Percentiles rank a stretch among this genome's conserved stretches.
phyloP scores from a whole-genome alignment of 805 yeast genomes.

The Wickerhamomyces pijperi region DNA sequence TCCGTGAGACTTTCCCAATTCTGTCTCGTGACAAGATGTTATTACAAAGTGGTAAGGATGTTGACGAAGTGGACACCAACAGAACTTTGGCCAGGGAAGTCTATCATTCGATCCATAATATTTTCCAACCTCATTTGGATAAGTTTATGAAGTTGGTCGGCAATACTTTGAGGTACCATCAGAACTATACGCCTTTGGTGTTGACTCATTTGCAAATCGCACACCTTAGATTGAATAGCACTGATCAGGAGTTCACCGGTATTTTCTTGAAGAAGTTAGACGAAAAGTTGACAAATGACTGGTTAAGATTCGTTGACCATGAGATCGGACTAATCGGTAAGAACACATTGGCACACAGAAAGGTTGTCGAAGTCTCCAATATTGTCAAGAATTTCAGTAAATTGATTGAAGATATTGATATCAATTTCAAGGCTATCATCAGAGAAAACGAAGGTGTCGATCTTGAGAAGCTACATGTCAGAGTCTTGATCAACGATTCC shows the following conservation, averaged over 20 bases:
- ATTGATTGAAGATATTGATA: conserved; percentile 30
- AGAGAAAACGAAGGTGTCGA: conserved; percentile 6
- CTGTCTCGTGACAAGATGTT: background rate
- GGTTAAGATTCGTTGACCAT: conserved; percentile 49
- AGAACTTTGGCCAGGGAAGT: conserved; percentile 36
- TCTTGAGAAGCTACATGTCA: conserved; percentile 10
- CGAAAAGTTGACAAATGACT: conserved; percentile 39
- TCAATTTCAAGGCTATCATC: conserved; percentile 5
- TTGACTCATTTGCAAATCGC: conserved; percentile 31
- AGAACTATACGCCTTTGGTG: conserved; percentile 31
- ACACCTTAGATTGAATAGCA: conserved; percentile 26
- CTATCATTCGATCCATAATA: conserved; percentile 30
- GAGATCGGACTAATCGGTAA: conserved; percentile 38
- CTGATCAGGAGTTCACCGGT: conserved; percentile 56
- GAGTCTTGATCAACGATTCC: conserved; percentile 17
- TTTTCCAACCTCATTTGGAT: conserved; percentile 30
- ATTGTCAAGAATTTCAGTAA: conserved; percentile 37
- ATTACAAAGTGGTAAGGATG: conserved; percentile 1
- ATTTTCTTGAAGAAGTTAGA: conserved; percentile 37
- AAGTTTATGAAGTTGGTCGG: conserved; percentile 21
- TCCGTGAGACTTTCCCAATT: conserved; percentile 17
- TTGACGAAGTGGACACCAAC: conserved; percentile 31
- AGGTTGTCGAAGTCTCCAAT: conserved; percentile 30
- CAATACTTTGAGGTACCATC: conserved; percentile 24
- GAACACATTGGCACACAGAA: conserved; percentile 22